Base-by-base conservation (phyloP, 1,139 yeast genomes). In the Zygosaccharomyces sapae region DNA sequence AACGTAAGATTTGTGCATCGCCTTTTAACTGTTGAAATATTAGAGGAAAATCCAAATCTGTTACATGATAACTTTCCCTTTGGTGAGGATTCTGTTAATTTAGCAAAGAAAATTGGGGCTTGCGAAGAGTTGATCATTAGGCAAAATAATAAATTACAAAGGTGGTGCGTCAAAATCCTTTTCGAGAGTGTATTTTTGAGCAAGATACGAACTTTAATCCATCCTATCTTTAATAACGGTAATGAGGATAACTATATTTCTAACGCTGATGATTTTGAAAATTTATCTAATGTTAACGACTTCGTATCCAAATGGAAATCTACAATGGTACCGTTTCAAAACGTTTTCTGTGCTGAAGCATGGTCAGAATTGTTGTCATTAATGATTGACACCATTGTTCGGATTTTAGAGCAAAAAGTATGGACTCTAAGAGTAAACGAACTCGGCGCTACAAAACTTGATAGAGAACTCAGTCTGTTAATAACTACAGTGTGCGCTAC, bases 371-470 rank as follows among this genome's bases (percentile, higher is more conserved):
- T 87, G 34, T 67, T 86, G 34, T 65, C 75, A 12, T 62, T 73
- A 10, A 68, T 81, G 3, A 81, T 84, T 1, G 76, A 74, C 74
- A 33, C 57, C 70, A 16, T 65, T 73, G 61, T 67, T 81, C 58
- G 75, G 52, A 61, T 81, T 36, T 61, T 87, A 3, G 96, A 89
- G 58, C 75, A 77, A 55, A 81, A 82, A 57, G 71, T 92, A 35
- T 77, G 89, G 78, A 56, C 73, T 3, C 72, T 86, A 38, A 80
- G 80, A 45, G 80, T 88, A 52, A 89, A 86, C 58, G 95, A 86
- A 55, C 70, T 86, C 42, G 97, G 97, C 0, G 83, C 95, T 0
- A 76, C 89, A 33, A 84, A 83, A 54, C 70, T 92, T 44, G 98
- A 94, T 57, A 80, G 86, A 51, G 97, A 90, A 63, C 70, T 90